These are phyloP conservation scores for Anthracocystis panici-leucophaei DNA, from an alignment of 1,284 basidiomycete genomes.

Conservation along the genomic window DNA sequence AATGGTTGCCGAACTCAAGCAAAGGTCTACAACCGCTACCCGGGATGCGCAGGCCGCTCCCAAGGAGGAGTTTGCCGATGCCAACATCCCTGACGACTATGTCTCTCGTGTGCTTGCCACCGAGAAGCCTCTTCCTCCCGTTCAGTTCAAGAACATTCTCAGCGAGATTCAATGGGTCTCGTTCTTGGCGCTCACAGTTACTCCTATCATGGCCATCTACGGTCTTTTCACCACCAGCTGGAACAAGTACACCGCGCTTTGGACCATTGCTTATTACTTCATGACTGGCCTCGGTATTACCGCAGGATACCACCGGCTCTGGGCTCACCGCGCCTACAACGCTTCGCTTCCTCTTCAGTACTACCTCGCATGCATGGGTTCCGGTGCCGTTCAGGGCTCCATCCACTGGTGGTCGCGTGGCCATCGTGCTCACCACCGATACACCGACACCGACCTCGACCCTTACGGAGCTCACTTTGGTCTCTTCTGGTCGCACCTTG, in stretches of 20 bases:
- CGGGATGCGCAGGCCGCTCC: slow-evolving; percentile 53
- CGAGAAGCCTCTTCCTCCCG: slow-evolving; percentile 62
- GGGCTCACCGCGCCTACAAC: slow-evolving; percentile 67
- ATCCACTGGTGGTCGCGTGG: slow-evolving; percentile 69
- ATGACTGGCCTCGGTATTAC: slow-evolving; percentile 68
- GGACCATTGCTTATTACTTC: slow-evolving; percentile 66
- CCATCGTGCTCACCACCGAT: slow-evolving; percentile 69
- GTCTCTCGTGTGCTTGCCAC: slow-evolving; percentile 57
- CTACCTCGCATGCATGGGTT: slow-evolving; percentile 66
- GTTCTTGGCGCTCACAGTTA: slow-evolving; percentile 61
- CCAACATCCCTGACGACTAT: slow-evolving; percentile 65
- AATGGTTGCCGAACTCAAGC: slow-evolving; percentile 51
- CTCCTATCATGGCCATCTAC: slow-evolving; percentile 62
- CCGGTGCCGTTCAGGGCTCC: slow-evolving; percentile 66
- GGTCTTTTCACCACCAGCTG: slow-evolving; percentile 61
- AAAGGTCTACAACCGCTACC: slow-evolving; percentile 36
- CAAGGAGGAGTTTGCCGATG: slow-evolving; percentile 56
- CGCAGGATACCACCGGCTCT: slow-evolving; percentile 67
- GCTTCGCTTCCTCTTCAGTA: slow-evolving; percentile 62
- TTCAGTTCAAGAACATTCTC: slow-evolving; percentile 64
- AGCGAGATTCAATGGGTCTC: slow-evolving; percentile 69
- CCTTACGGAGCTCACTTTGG: slow-evolving; percentile 68
- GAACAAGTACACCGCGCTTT: slow-evolving; percentile 52
- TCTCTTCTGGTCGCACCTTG: slow-evolving; percentile 68
- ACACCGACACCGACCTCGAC: slow-evolving; percentile 69